Base-by-base conservation (phyloP, 306 rosid genomes). In the Rosa rugosa region DNA sequence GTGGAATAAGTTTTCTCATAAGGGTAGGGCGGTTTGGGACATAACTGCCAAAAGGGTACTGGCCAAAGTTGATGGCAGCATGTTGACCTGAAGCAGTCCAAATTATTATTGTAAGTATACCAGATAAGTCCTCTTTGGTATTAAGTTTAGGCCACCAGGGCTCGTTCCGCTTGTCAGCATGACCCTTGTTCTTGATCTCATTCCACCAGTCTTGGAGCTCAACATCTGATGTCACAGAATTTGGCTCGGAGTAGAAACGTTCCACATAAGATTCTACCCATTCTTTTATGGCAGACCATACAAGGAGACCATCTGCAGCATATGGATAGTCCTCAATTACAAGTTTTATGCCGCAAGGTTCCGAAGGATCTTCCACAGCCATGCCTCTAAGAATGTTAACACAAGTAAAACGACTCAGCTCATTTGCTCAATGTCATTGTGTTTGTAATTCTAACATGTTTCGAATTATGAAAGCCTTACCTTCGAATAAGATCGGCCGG, bases 41-140 rank as follows among this genome's bases (percentile, higher is more conserved):
- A 53, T 95, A 92, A 16, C 99, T 94, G 79, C 99, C 99, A 44
- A 92, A 95, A 5, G 99, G 99, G 81, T 95, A 95, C 81, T 95
- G 99, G 51, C 99, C 99, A 66, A 95, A 95, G 85, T 95, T 95
- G 74, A 95, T 81, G 14, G 99, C 99, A 22, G 99, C 99, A 45
- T 95, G 99, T 77, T 92, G 98, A 40, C 97, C 96, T 3, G 99
- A 92, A 75, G 98, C 97, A n/a, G 84, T 51, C 99, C 99, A 95
- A 77, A 95, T 91, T 56, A 95, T 91, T 64, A 82, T 85, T 75
- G 96, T 83, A 20, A 95, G 98, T 65, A 95, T 89, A 6, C 80
- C 70, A 4, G 88, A 87, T 23, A 95, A 86, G 83, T 92, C 94
- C 80, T 91, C 91, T 83, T 84, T 86, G 82, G 87, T 87, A 11